phyloP scores from a whole-genome alignment of 2,329 filamentous ascomycete species.

The Aaosphaeria pasadenensis region DNA sequence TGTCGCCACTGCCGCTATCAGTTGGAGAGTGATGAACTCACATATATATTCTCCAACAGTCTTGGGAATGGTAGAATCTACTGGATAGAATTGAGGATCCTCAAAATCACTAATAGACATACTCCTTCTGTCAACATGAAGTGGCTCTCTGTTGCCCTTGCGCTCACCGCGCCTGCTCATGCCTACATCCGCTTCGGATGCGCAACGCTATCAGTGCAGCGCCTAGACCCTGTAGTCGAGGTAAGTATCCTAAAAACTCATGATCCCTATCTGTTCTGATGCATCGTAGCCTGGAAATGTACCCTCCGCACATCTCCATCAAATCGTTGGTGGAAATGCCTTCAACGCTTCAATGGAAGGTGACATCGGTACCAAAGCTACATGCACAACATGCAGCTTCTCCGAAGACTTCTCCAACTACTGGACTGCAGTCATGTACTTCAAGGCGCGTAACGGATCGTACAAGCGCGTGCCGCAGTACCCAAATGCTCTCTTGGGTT shows the following conservation, averaged over 20 bases:
- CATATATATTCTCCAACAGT: neutral
- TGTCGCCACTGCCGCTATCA: neutral
- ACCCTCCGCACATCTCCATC: constrained; percentile 12
- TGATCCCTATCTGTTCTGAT: neutral
- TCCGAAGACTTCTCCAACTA: constrained; percentile 25
- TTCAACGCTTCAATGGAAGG: constrained; percentile 15
- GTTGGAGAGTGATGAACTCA: neutral
- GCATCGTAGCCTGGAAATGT: constrained; percentile 4
- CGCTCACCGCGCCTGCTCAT: constrained; percentile 6
- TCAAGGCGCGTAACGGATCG: constrained; percentile 22
- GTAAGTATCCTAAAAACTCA: neutral
- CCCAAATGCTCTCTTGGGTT: constrained; percentile 19
- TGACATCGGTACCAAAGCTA: constrained; percentile 21
- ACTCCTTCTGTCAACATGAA: constrained; percentile 6
- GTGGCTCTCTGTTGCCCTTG: constrained; percentile 7
- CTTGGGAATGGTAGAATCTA: neutral
- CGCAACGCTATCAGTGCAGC: constrained; percentile 10
- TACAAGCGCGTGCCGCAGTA: constrained; percentile 24
- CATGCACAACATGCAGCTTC: constrained; percentile 20
- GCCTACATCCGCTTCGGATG: constrained; percentile 15
- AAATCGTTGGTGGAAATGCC: constrained; percentile 15
- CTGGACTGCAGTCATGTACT: constrained; percentile 31
- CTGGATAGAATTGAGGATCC: too few relatives aligned
- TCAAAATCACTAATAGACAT: neutral
- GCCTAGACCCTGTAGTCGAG: constrained; percentile 13